These are phyloP conservation scores for Colletotrichum zoysiae DNA, from an alignment of 2,329 filamentous ascomycete species.

Conservation along the genomic window DNA sequence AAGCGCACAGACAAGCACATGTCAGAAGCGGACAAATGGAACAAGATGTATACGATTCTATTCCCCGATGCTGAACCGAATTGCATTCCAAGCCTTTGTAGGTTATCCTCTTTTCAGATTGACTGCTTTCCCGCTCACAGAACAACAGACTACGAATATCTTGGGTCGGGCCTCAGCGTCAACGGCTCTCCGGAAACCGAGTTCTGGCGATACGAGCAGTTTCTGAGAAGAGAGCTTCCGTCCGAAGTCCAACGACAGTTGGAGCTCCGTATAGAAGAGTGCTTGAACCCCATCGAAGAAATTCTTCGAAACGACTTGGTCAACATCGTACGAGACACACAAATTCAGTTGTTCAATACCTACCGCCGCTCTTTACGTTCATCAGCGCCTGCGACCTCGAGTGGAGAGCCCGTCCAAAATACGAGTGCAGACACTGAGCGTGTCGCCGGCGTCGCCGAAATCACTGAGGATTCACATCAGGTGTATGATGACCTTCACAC, in stretches of 20 bases:
- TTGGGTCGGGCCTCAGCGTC: no score
- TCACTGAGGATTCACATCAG: no score
- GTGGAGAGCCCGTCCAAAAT: no score
- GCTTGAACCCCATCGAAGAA: neutral
- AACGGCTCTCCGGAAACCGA: neutral
- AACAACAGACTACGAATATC: neutral
- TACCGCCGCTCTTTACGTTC: no score
- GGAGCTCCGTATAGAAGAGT: neutral
- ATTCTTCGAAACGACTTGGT: neutral
- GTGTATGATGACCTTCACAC: no score
- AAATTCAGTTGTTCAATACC: no score
- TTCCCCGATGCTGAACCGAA: neutral
- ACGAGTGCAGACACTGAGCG: no score
- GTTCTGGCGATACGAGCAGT: neutral
- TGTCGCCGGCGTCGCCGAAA: no score
- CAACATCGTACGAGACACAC: neutral
- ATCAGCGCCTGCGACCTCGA: no score
- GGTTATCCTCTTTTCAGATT: neutral
- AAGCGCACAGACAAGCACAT: neutral
- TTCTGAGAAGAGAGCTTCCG: neutral
- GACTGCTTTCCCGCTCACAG: neutral
- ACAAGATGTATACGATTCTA: neutral
- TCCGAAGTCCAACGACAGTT: neutral
- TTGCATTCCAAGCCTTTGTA: neutral
- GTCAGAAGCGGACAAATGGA: neutral